phyloP scores from a whole-genome alignment of 2,329 filamentous ascomycete species.

The Scedosporium dehoogii region DNA sequence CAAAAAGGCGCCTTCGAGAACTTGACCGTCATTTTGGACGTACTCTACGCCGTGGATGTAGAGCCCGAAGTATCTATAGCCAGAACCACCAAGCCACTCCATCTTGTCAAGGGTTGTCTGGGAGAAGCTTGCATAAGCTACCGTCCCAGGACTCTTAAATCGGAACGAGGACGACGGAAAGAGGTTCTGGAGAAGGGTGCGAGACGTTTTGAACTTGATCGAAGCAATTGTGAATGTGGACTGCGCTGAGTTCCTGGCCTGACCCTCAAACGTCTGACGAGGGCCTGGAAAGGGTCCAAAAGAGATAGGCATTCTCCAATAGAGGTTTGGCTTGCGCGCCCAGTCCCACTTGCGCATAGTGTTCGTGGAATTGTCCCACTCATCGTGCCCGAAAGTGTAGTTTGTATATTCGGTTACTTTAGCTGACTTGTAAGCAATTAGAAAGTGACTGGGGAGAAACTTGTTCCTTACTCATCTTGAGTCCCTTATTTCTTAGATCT shows the following conservation, averaged over 20 bases:
- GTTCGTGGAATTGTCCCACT: slow-evolving; percentile 43
- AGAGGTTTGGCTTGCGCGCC: slow-evolving; percentile 23
- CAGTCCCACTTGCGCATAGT: slow-evolving; percentile 39
- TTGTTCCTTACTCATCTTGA: neutral
- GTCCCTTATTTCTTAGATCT: neutral
- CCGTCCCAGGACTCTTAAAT: slow-evolving; percentile 29
- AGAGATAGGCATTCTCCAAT: slow-evolving; percentile 33
- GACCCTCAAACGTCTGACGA: slow-evolving; percentile 22
- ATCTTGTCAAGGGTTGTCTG: slow-evolving; percentile 36
- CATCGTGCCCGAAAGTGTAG: slow-evolving; percentile 50
- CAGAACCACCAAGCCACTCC: slow-evolving; percentile 47
- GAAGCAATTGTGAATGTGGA: slow-evolving; percentile 32
- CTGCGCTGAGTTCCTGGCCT: slow-evolving; percentile 6
- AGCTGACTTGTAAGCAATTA: neutral
- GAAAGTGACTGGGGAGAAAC: neutral
- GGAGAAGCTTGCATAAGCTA: slow-evolving; percentile 30
- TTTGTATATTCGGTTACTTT: slow-evolving; percentile 29
- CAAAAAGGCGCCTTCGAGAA: slow-evolving; percentile 39
- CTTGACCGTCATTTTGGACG: slow-evolving; percentile 32
- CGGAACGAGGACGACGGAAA: slow-evolving; percentile 28
- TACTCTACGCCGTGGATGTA: slow-evolving; percentile 53
- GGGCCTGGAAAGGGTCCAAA: slow-evolving; percentile 38
- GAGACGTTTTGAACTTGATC: slow-evolving; percentile 35
- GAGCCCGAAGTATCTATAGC: slow-evolving; percentile 47
- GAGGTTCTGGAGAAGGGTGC: slow-evolving; percentile 35